Base-by-base conservation (phyloP, 2,329 filamentous ascomycete species). In the Aspergillus felis region DNA sequence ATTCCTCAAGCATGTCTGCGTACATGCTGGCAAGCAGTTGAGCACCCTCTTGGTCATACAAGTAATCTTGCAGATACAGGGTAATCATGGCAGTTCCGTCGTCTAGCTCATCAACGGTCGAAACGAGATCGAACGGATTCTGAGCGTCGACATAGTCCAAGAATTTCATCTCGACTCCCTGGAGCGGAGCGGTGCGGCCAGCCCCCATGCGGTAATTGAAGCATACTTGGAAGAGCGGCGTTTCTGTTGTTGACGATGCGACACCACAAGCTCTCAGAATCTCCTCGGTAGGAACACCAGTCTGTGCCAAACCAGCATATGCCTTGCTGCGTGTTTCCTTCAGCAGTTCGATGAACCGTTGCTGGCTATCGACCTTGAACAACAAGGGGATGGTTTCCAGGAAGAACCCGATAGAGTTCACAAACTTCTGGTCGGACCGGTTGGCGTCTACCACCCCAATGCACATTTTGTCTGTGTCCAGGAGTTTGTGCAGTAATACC, bases 71-170 rank as follows among this genome's bases (percentile, higher is more conserved):
- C 48, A 51, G 49, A 41, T 24, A 48, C 20, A 56, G 41, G 3
- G 38, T 52, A 41, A 56, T 24, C 54, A 56, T 52, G 41, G 49
- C 41, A 48, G 54, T 56, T 22, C 54, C 54, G 49, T 51, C 50
- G 25, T 51, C 54, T 14, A 52, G 9, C 50, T 56, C 54, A 52
- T 51, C 50, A 22, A 59, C 47, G 12, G 29, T 25, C 20, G 35
- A 27, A 6, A 46, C 66, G 91, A 96, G 80, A 93, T 96, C 69
- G 90, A 96, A 77, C 87, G 90, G 75, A 86, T 95, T 62, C 80
- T 96, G 55, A 81, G 83, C 69, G 82, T 91, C 76, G 90, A 89
- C 66, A 82, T 92, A 32, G n/a, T 54, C 28, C 35, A 51, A 8
- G 3, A 60, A 51, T 5, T 61, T 54, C 25, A 64, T 48, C 14